These are phyloP conservation scores for Fusarium drepaniforme DNA, from an alignment of 2,329 filamentous ascomycete genomes.

Conservation along the genomic window DNA sequence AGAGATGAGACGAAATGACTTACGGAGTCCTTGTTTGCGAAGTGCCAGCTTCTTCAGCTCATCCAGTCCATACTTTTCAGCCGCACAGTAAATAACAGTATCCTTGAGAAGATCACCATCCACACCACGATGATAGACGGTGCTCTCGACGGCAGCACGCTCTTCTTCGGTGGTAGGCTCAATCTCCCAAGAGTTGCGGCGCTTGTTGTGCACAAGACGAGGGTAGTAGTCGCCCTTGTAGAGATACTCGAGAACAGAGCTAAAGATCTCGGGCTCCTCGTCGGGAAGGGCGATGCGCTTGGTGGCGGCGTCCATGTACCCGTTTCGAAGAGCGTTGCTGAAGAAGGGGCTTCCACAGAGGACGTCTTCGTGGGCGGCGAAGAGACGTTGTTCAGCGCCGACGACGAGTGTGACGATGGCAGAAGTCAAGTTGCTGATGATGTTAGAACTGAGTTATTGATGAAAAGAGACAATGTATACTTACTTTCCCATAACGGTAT, in stretches of 20 bases:
- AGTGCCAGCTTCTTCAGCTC: slow-evolving; percentile 88
- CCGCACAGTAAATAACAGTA: slow-evolving; percentile 91
- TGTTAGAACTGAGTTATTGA: slow-evolving; percentile 6
- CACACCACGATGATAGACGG: slow-evolving; percentile 74
- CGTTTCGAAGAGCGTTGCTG: slow-evolving; percentile 51
- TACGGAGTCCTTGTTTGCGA: slow-evolving; percentile 88
- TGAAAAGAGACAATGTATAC: slow-evolving; percentile 25
- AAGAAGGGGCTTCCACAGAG: slow-evolving; percentile 86
- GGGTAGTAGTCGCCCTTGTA: slow-evolving; percentile 97
- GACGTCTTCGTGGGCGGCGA: slow-evolving; percentile 91
- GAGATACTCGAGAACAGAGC: slow-evolving; percentile 88
- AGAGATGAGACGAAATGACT: slow-evolving; percentile 46
- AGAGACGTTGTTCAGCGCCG: slow-evolving; percentile 85
- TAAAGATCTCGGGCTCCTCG: slow-evolving; percentile 92
- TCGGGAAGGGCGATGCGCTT: slow-evolving; percentile 85
- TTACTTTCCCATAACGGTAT: slow-evolving; percentile 59
- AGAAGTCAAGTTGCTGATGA: slow-evolving; percentile 64
- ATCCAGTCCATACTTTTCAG: slow-evolving; percentile 84
- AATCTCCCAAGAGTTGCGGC: slow-evolving; percentile 84
- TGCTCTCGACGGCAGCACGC: slow-evolving; percentile 67
- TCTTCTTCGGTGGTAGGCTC: slow-evolving; percentile 68
- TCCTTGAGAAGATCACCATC: slow-evolving; percentile 84
- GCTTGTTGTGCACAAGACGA: slow-evolving; percentile 84
- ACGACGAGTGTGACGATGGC: slow-evolving; percentile 85
- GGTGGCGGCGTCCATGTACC: slow-evolving; percentile 50